Evolutionary conservation across 805 yeast species (phyloP), one percentile per base, ranked within the genome.

Genomic region (Scheffersomyces coipomensis): DNA sequence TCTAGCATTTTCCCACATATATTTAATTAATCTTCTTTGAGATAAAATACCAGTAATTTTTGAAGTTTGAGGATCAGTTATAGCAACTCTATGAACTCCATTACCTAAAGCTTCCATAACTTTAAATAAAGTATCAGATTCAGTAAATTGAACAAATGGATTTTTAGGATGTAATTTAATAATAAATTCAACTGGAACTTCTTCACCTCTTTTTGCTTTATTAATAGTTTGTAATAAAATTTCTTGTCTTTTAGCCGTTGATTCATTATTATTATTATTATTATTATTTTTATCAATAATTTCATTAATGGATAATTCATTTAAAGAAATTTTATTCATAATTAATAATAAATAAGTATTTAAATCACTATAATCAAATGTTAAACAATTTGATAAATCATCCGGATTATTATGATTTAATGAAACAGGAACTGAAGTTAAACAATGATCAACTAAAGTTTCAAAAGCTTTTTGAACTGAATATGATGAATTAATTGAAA

Each of bases 81-180:
- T 86, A 9, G 97, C 96, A 16, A 91, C 79, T 56, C 99, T 75
- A 65, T 93, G 99, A 3, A 90, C 96, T 16, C 99, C 99, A 29
- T 86, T 79, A n/a, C 97, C 98, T 45, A 91, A 70, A 10, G 86
- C 81, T 60, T 88, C 95, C 51, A 87, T 85, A 2, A 88, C 97
- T 4, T 79, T 75, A 30, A 83, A 73, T 37, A 91, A 67, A 16
- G 81, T 77, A 40, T 84, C 89, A 17, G 64, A 49, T 51, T 87
- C 89, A 32, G 80, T 76, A 42, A 93, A 68, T 55, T 87, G 85
- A 45, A 85, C 75, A 55, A 90, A 88, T 2, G 96, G 96, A 54
- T 88, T 91, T 57, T 90, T 90, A 23, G 88, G 89, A 17, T 91
- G 84, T 45, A 93, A 66, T 51, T 81, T 82, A 35, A 89, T 82